Percentiles rank a stretch among this genome's conserved stretches.
Conservation (phyloP, 148 eudicot species). For the Limonium bicolor region DNA sequence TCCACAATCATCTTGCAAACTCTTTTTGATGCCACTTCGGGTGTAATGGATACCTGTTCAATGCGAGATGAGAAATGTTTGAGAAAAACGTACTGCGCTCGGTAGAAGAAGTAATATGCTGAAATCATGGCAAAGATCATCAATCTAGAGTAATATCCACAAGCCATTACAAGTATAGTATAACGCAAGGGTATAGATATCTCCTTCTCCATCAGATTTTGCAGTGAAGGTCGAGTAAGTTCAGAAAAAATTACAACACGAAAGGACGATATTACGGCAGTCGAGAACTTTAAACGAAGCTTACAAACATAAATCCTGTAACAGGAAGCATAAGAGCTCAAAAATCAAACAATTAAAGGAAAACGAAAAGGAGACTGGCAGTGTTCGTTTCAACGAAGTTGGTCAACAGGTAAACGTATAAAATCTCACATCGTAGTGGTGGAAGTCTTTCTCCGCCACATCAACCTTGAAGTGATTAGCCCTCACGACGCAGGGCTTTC, state of each 20-base stretch:
- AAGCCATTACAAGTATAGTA: too few relatives aligned
- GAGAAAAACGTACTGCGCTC: not conserved
- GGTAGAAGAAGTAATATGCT: not conserved
- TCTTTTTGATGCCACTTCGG: slow-evolving; percentile 18
- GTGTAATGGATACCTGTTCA: slow-evolving; percentile 26
- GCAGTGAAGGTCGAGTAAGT: too few relatives aligned
- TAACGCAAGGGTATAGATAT: not conserved
- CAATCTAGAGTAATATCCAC: not conserved
- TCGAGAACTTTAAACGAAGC: too few relatives aligned
- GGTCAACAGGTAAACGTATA: not conserved
- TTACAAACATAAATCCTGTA: not conserved
- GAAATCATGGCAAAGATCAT: not conserved
- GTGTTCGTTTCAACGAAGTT: too few relatives aligned
- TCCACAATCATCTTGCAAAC: slow-evolving; percentile 23
- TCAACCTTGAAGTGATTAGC: slow-evolving; percentile 11
- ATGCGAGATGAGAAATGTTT: not conserved
- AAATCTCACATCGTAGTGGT: slow-evolving; percentile 13
- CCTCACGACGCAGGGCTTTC: slow-evolving; percentile 6
- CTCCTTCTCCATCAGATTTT: too few relatives aligned
- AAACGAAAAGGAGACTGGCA: not conserved
- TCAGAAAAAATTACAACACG: not conserved
- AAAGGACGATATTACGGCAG: not conserved
- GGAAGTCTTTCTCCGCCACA: not conserved
- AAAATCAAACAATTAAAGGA: not conserved
- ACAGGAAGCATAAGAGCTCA: not conserved